Percentiles rank a stretch among this genome's conserved stretches.
Conservation (phyloP, 805 yeast species). For the Kodamaea restingae region DNA sequence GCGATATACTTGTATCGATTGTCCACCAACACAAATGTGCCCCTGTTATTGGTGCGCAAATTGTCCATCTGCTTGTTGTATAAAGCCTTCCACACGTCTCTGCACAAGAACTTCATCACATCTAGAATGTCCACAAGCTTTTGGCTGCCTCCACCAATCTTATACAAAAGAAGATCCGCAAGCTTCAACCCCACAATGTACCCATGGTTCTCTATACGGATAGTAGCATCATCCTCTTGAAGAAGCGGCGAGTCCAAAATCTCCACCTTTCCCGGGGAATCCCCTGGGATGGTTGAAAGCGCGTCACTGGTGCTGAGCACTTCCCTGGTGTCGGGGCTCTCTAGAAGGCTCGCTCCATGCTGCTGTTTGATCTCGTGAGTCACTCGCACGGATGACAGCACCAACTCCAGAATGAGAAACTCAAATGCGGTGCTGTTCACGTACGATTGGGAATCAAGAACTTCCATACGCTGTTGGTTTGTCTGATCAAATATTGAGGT, state of each 20-base stretch:
- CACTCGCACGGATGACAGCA: constrained; percentile 67
- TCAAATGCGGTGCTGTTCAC: constrained; percentile 59
- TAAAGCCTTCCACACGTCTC: constrained; percentile 82
- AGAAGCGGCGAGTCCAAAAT: constrained; percentile 33
- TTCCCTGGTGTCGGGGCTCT: constrained; percentile 11
- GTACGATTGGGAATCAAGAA: constrained; percentile 25
- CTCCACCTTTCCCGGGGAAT: constrained; percentile 41
- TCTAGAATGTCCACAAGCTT: constrained; percentile 63
- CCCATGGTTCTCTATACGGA: constrained; percentile 68
- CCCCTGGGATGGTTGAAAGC: constrained; percentile 27
- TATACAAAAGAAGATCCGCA: constrained; percentile 45
- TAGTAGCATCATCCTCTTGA: constrained; percentile 47
- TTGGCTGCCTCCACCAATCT: constrained; percentile 28
- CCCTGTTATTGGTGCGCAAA: constrained; percentile 85
- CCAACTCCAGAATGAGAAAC: constrained; percentile 67
- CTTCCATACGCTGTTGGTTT: constrained; percentile 9
- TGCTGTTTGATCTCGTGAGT: constrained; percentile 40
- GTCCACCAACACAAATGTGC: constrained; percentile 77
- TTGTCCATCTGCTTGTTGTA: constrained; percentile 89
- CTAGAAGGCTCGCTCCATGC: constrained; percentile 21
- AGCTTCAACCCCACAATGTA: constrained; percentile 60
- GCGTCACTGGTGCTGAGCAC: constrained; percentile 22
- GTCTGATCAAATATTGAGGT: not conserved
- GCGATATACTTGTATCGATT: constrained; percentile 53
- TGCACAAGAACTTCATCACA: constrained; percentile 86